Base-by-base conservation (phyloP, 2,329 filamentous ascomycete species). In the Ceratocystiopsis minuta region DNA sequence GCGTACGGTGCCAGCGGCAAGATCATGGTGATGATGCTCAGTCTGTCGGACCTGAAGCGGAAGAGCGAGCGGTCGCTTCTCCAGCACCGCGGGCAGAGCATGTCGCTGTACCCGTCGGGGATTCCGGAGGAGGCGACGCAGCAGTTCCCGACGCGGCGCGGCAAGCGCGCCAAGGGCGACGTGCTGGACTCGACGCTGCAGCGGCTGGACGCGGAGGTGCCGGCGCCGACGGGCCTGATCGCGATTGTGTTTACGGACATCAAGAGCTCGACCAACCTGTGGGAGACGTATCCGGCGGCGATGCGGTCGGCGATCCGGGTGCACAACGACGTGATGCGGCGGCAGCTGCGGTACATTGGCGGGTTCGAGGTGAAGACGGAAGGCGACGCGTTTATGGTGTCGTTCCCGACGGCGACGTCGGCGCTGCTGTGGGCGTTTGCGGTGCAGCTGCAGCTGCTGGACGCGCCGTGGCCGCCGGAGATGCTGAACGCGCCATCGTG, bases 351-450 rank as follows among this genome's bases (percentile, higher is more conserved):
- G 40, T 80, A 87, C 48, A 92, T 95, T 52, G 90, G 90, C 54
- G 90, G 90, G 1, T 98, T 95, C 55, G 90, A 98, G 62, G 90
- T 98, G 59, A 98, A 98, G 68, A 98, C 90, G 16, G 90, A 98
- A 83, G 90, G 90, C 51, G 90, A 98, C 61, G 90, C 90, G 10
- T 98, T 98, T 55, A 96, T 98, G 87, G 90, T 98, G 31, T 93
- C 88, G 11, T 98, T 98, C 60, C 84, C 87, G 2, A 96, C 90
- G 0, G 86, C 90, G 3, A 96, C 90, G 1, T 90, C 87, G 10
- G 90, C 90, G 6, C 64, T 98, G 39, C 69, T 98, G 9, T 98
- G 90, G 90, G 92, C 81, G 52, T 98, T 98, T 61, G 84, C 86
- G 17, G 87, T 95, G 24, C 90, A 98, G 58, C 79, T 78, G 50